These are phyloP conservation scores for Backusella westeae DNA, from an alignment of 192 early-diverging fungal species.

Conservation along the genomic window DNA sequence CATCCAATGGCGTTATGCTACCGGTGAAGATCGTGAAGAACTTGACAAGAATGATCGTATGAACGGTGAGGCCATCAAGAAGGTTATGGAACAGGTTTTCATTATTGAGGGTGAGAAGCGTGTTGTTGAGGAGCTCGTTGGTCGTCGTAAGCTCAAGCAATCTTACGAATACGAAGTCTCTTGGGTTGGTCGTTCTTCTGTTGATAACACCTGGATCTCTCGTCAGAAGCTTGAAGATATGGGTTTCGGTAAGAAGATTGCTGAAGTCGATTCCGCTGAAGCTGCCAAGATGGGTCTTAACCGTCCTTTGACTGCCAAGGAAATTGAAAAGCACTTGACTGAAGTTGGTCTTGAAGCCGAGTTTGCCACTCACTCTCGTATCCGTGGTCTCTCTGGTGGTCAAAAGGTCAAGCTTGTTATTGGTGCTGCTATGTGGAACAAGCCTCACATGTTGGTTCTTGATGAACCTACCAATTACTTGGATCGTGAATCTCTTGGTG, in stretches of 20 bases:
- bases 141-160: slow-evolving; percentile 78
- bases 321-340: slow-evolving; percentile 70
- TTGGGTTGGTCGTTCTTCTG: slow-evolving; percentile 59
- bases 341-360: slow-evolving; percentile 77
- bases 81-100: slow-evolving; percentile 50
- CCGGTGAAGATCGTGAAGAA: slow-evolving; percentile 76
- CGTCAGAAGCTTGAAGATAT: slow-evolving; percentile 69
- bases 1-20: slow-evolving; percentile 80
- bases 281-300: slow-evolving; percentile 73
- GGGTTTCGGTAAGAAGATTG: slow-evolving; percentile 76
- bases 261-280: slow-evolving; percentile 73
- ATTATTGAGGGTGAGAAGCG: slow-evolving; percentile 60
- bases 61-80: slow-evolving; percentile 66
- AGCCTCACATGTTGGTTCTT: slow-evolving; percentile 88
- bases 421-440: slow-evolving; percentile 82
- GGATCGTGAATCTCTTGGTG: slow-evolving; percentile 62
- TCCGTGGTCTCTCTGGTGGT: slow-evolving; percentile 70
- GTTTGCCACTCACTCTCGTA: slow-evolving; percentile 68
- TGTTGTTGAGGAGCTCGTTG: slow-evolving; percentile 57
- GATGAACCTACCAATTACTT: slow-evolving; percentile 85
- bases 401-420: slow-evolving; percentile 89
- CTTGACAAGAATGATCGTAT: slow-evolving; percentile 71
- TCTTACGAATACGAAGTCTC: slow-evolving; percentile 85
- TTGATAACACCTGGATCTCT: slow-evolving; percentile 72
- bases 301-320: slow-evolving; percentile 67